Base-by-base conservation (phyloP, 768 basidiomycete species). In the Leucocoprinus leucothites region DNA sequence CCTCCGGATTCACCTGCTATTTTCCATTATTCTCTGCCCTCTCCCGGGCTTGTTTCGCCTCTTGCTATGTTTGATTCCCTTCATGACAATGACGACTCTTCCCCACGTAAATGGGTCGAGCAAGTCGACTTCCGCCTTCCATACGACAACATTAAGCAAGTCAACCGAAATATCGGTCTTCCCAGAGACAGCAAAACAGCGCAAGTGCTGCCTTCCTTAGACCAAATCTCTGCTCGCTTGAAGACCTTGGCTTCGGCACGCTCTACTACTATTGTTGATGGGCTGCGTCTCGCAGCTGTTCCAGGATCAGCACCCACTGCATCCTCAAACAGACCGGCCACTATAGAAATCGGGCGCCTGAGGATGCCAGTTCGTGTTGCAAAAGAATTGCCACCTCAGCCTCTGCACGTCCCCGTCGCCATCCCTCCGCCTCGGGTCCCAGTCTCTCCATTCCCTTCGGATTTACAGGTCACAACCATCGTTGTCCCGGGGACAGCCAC, bases 191-290 rank as follows among this genome's bases (percentile, higher is more conserved):
- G 60, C 65, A 53, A 63, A 49, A 52, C 53, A 51, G 51, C 45
- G 24, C 42, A 52, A 36, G 53, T 52, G 41, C 64, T 84, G 35
- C 89, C 89, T 19, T 90, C 89, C 22, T 80, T 91, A 57, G 88
- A 88, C 60, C 84, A 91, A 63, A 90, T 91, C 56, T 81, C 83
- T 28, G 84, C 87, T 40, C 86, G 77, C 58, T 62, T 89, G 61
- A 76, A 74, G 57, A 69, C 70, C n/a, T 47, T 59, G 41, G 53
- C 57, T 50, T 38, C 53, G 26, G 51, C 57, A 31, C 54, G 53
- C 26, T 49, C 54, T 19, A 56, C 54, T 19, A 34, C 47, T 19
- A 56, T 56, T 25, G 54, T 56, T 43, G 54, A 56, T 41, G 54
- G 54, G 40, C 46, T 55, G 45, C 52, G 55, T 35, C 54, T 49